Base-by-base conservation (phyloP, 805 yeast species). In the Priceomyces medius region DNA sequence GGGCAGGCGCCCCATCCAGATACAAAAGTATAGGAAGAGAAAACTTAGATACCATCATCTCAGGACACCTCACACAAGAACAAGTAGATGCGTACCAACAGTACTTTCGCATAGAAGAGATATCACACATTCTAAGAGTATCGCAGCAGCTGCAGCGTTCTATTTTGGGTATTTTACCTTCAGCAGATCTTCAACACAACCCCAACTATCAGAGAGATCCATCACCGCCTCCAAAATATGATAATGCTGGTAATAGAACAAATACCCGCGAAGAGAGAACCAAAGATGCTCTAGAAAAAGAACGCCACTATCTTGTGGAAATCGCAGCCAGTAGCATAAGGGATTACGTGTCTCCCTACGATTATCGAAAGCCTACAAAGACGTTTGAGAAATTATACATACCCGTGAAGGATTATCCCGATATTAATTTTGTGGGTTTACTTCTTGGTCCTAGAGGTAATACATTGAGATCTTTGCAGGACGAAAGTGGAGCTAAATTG, bases 401-500 rank as follows among this genome's bases (percentile, higher is more conserved):
- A 10, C 98, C 98, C 1, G 86, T 80, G 3, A 76, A 81, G 29
- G 91, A 88, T 45, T 83, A 88, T 64, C 97, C 98, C 0, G 91
- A 85, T 38, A 83, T 93, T 51, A 93, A 93, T 64, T 91, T 91
- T 58, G 86, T 93, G 40, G 99, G 99, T 0, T 71, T 85, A 39
- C 65, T 93, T 16, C 63, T 93, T 37, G 99, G 99, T 0, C 99
- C 99, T 23, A 81, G 99, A 70, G 99, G 98, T 18, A 84, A 85
- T 53, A 91, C 97, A 0, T 65, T 91, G 52, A 79, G 86, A 45
- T 79, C 80, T 51, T 66, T 95, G 62, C 95, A 91, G 58, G 81
- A 79, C 20, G 81, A 84, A 37, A 83, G 95, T 29, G 96, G 96
- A 1, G 97, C 98, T 13, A 79, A 76, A 49, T 84, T 93, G 44